These are phyloP conservation scores for Penicillium paneum DNA, from an alignment of 2,329 filamentous ascomycete species.

Conservation along the genomic window DNA sequence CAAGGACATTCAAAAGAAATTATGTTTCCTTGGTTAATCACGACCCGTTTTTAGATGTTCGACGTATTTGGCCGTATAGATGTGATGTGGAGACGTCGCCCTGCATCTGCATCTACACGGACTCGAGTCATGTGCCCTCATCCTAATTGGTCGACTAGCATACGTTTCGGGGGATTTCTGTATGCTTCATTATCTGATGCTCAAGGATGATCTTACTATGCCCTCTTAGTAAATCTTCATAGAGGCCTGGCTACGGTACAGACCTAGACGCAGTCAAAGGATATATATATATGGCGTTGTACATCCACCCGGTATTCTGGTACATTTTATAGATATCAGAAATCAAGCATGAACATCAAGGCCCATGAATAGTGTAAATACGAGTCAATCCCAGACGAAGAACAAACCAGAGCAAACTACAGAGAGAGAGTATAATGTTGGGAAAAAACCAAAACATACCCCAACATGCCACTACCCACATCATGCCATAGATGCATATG, in stretches of 20 bases:
- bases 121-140: slow-evolving; percentile 3
- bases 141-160: background rate
- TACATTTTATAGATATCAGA: background rate
- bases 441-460: background rate
- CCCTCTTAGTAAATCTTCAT: background rate
- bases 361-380: too few relatives aligned
- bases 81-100: background rate
- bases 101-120: background rate
- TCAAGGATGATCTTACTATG: background rate
- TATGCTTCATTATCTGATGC: background rate
- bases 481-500: background rate
- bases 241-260: background rate
- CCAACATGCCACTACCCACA: background rate
- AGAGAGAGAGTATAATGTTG: slow-evolving; percentile 4
- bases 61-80: background rate
- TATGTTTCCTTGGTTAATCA: background rate
- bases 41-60: background rate
- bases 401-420: slow-evolving; percentile 9
- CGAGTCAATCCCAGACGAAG: background rate
- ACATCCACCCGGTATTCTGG: too few relatives aligned
- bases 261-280: background rate
- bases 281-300: too few relatives aligned
- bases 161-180: background rate
- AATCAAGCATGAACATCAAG: background rate
- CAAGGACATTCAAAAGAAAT: background rate